Evolutionary conservation across 2,329 filamentous ascomycete genomes (phyloP).

Genomic region (Simplicillium sp.): DNA sequence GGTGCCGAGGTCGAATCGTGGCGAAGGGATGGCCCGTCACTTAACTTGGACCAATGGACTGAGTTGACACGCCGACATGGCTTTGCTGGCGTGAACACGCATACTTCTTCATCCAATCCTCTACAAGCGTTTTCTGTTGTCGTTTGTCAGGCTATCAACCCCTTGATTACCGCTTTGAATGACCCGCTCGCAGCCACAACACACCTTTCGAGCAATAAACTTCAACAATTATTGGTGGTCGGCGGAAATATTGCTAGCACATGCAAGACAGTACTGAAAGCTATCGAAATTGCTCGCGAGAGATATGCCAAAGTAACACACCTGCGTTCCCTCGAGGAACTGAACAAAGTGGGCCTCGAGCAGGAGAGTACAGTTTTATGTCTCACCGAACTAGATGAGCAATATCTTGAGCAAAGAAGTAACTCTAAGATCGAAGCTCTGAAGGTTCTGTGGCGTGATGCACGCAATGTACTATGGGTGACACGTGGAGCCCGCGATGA

Average conservation of each 20-base stretch:
- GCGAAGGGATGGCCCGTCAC: constrained; percentile 4
- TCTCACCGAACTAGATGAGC: constrained; percentile 9
- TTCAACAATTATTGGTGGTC: constrained; percentile 7
- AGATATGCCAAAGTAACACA: background rate
- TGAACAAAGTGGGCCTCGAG: background rate
- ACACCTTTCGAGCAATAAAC: background rate
- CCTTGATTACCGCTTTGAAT: background rate
- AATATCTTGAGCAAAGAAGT: constrained; percentile 21
- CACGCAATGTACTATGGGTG: constrained; percentile 13
- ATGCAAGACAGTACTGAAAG: background rate
- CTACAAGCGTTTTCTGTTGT: constrained; percentile 12
- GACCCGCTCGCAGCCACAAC: background rate
- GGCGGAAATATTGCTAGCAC: background rate
- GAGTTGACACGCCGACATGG: background rate
- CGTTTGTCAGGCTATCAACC: constrained; percentile 9
- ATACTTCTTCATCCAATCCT: background rate
- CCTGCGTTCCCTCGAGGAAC: background rate
- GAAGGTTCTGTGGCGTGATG: constrained; percentile 9
- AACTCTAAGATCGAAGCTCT: constrained; percentile 14
- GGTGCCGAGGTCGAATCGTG: constrained; percentile 12
- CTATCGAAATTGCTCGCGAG: constrained; percentile 1
- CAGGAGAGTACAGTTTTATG: constrained; percentile 9
- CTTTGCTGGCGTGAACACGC: constrained; percentile 7
- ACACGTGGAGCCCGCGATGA: constrained; percentile 11
- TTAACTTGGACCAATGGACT: constrained; percentile 4